Base-by-base conservation (phyloP, 139 green algal species). In the Mychonastes homosphaera region DNA sequence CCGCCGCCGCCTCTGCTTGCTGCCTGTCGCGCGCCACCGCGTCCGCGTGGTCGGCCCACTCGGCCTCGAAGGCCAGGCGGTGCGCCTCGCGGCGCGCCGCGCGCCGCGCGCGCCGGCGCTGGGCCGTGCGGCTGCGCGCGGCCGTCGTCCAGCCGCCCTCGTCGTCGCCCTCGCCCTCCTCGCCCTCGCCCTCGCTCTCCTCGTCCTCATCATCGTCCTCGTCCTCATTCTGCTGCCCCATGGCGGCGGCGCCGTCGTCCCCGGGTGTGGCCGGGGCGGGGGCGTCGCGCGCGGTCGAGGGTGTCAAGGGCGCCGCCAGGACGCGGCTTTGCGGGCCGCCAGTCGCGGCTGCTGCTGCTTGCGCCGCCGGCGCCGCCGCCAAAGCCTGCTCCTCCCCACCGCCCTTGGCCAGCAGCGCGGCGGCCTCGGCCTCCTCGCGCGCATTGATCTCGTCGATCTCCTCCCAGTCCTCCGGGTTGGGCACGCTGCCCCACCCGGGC, bases 401-500 rank as follows among this genome's bases (percentile, higher is more conserved):
- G 34, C 63, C 52, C 53, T 71, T 81, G 30, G 34, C 58, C 39
- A 34, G 33, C 19, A 58, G 45, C 30, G 57, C 68, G 32, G 66
- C 61, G 4, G 62, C 69, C 35, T 73, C 73, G 30, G 65, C 74
- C n/a, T 68, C 49, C 54, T 80, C 75, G 23, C 79, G 43, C 19
- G 85, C 76, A 12, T 79, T 71, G 38, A 83, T 65, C 27, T 72
- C 65, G 53, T 95, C 87, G 53, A 94, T 63, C 23, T 75, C 80
- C 23, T 68, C 64, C 86, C 87, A 95, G 45, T 87, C 78, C 54
- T 74, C 67, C 2, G 74, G 77, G 67, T 84, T 84, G 46, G 60
- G 5, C 18, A 82, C 74, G 16, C 32, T 61, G 35, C 87, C 87
- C 87, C 87, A 95, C 7, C 86, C 86, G n/a, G 87, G 86, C 48